A percentile compares a stretch with the other conserved stretches of the same genome.
These are phyloP conservation scores for Talaromyces trachyspermus DNA, from an alignment of 495 filamentous ascomycete genomes.

Conservation along the genomic window DNA sequence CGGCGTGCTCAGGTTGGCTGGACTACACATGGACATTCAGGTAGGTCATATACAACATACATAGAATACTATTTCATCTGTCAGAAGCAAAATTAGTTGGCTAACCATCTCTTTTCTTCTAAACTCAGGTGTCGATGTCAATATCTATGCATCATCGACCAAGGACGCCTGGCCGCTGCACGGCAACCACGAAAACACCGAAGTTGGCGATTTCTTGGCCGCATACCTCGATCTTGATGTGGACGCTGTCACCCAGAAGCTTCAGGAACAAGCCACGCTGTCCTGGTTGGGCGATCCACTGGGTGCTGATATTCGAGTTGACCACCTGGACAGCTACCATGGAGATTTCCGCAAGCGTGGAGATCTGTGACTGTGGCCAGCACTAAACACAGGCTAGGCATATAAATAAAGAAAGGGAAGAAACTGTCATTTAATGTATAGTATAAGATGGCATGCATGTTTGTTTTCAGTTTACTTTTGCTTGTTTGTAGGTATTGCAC, in stretches of 20 bases:
- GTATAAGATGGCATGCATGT: no score
- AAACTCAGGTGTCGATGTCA: conserved; percentile 79
- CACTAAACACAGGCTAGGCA: no score
- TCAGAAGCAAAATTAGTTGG: not conserved
- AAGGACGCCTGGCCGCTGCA: conserved; percentile 43
- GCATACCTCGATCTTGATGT: conserved; percentile 77
- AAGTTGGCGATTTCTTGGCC: conserved; percentile 73
- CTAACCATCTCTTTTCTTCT: conserved; percentile 7
- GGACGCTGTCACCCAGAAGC: conserved; percentile 62
- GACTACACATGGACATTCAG: conserved; percentile 85
- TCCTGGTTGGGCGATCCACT: conserved; percentile 40
- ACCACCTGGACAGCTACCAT: conserved; percentile 41
- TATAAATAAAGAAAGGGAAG: no score
- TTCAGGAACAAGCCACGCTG: conserved; percentile 48
- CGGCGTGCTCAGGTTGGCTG: conserved; percentile 84
- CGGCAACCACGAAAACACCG: conserved; percentile 93
- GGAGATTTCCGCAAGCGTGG: conserved; percentile 42
- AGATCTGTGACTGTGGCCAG: conserved; percentile 30
- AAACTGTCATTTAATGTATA: no score
- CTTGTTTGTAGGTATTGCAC: no score
- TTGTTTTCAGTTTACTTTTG: no score
- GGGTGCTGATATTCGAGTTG: conserved; percentile 25
- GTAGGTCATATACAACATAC: conserved; percentile 17
- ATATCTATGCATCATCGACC: conserved; percentile 67
- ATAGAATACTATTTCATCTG: no score